Percentiles rank a stretch among this genome's conserved stretches.
phyloP scores from a whole-genome alignment of 129 eudicot species.

The Flaveria bidentis region DNA sequence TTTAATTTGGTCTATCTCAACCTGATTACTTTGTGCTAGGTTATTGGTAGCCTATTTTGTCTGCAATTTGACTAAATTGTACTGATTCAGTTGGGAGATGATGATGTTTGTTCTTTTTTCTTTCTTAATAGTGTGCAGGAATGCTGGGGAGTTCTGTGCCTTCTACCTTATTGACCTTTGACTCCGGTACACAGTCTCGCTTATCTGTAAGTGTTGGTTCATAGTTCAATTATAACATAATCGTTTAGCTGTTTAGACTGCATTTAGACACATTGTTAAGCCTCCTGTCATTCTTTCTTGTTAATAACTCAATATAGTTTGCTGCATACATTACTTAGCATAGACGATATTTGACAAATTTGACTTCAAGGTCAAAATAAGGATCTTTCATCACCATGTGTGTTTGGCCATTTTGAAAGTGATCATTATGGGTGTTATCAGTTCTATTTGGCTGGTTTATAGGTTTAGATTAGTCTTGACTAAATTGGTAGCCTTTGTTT shows the following conservation, averaged over 20 bases:
- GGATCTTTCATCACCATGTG: neutral
- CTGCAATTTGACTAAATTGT: neutral
- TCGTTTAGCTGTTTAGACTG: neutral
- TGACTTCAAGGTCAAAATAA: neutral
- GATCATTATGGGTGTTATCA: neutral
- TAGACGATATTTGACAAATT: neutral
- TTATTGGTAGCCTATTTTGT: neutral
- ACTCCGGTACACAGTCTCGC: slow-evolving; percentile 39
- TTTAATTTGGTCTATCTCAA: neutral
- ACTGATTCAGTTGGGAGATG: neutral
- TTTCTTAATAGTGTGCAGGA: slow-evolving; percentile 45
- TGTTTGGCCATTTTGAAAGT: neutral
- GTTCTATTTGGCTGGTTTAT: neutral
- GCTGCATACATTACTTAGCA: neutral
- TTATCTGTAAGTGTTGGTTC: slow-evolving; percentile 47
- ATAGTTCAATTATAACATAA: neutral
- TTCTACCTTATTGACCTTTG: slow-evolving; percentile 48
- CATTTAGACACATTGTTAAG: neutral
- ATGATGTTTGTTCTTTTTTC: neutral
- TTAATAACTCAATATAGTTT: slow-evolving; percentile 4
- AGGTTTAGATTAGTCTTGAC: neutral
- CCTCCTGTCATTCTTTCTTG: neutral
- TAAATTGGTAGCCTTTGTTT: too few relatives aligned
- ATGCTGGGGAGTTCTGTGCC: slow-evolving; percentile 68
- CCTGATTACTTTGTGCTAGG: neutral